A percentile compares a stretch with the other conserved stretches of the same genome.
Conservation (phyloP, 2,329 filamentous ascomycete genomes). For the Colletotrichum tanaceti region DNA sequence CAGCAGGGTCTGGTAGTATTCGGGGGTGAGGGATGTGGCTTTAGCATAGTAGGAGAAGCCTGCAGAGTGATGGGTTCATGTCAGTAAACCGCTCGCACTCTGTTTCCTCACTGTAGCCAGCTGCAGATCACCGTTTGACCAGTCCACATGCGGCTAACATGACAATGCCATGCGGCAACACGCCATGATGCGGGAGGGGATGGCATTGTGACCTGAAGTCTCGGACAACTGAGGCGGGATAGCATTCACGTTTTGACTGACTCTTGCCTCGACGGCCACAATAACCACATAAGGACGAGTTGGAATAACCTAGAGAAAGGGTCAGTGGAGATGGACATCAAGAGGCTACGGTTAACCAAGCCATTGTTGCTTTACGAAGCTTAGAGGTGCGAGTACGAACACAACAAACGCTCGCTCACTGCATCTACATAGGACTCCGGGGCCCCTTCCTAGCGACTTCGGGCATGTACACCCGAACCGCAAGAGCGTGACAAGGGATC, state of each 20-base stretch:
- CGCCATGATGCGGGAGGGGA: constrained; percentile 23
- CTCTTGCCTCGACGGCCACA: constrained; percentile 61
- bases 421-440: neutral
- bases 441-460: neutral
- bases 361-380: neutral
- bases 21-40: constrained; percentile 69
- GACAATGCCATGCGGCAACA: constrained; percentile 15
- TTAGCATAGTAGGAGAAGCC: constrained; percentile 80
- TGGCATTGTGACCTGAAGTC: too few relatives aligned
- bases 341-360: neutral
- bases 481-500: neutral
- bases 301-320: constrained; percentile 59
- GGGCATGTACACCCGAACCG: neutral
- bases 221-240: too few relatives aligned
- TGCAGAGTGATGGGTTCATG: constrained; percentile 50
- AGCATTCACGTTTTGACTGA: constrained; percentile 62
- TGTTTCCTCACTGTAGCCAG: constrained; percentile 10
- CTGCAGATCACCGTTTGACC: constrained; percentile 10
- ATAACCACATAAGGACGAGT: constrained; percentile 65
- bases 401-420: constrained; percentile 1
- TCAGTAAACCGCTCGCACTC: constrained; percentile 40
- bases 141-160: constrained; percentile 6
- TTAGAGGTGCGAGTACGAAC: neutral
- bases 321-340: constrained; percentile 13
- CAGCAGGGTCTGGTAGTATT: constrained; percentile 77